Evolutionary conservation across 495 filamentous ascomycete genomes (phyloP), one percentile per base, ranked within the genome.

Genomic region (Paragyromitra xinjiangensis): DNA sequence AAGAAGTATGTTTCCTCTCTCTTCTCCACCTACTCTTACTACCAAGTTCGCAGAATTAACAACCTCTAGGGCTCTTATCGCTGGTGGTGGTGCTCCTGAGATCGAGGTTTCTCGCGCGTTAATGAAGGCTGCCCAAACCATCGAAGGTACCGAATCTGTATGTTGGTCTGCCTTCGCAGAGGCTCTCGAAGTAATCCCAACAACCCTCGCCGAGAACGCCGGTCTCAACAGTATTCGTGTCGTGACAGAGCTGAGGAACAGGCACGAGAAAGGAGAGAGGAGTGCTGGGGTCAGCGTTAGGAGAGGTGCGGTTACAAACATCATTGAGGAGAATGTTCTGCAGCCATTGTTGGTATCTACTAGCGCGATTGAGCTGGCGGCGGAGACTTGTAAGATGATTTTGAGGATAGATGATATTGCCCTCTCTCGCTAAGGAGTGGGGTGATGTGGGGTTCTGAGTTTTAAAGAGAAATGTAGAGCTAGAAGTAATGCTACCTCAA

Each of bases 131-230:
- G 89, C 94, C n/a, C 91, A 93, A 79, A 89, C 89, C 56, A 88
- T 97, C 42, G 90, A 89, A 0, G 96, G 96, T 65, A 98, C 95
- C 22, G 95, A 99, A 83, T 89, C 93, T 40, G 97, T 99, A 81
- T 99, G 95, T 88, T 99, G 92, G 92, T 97, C 97, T 84, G 95
- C 94, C 9, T 99, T 99, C 78, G 95, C 95, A 8, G 96, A 98
- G 77, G 95, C 95, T 37, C 92, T 99, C 88, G 95, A 99, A 86
- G 93, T 99, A 7, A 94, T 98, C 71, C 95, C 95, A 16, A 97
- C 94, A 26, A 99, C 95, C 1, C 88, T 99, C 56, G 95, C 95
- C 2, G 95, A 99, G 86, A 99, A 99, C 79, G 95, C 95, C 0
- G 95, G 95, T 44, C 87, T 99, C 69, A 98, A 98, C 87, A 93